Percentiles rank a stretch among this genome's conserved stretches.
These are phyloP conservation scores for Trichoderma koningiopsis DNA, from an alignment of 2,329 filamentous ascomycete species.

Conservation along the genomic window DNA sequence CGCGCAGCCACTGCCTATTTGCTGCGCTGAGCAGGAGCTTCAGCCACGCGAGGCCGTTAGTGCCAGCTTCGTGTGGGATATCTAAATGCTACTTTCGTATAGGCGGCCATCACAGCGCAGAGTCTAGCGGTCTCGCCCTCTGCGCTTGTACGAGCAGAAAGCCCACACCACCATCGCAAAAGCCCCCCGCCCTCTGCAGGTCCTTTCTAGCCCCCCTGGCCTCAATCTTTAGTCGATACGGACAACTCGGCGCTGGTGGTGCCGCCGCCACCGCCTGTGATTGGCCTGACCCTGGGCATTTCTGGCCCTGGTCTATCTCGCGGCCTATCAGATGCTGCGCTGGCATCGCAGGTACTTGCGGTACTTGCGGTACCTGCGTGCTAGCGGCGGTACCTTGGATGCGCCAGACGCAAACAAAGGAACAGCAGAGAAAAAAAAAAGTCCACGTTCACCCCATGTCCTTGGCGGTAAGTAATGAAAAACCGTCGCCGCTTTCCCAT, in stretches of 20 bases:
- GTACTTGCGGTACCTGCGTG: slow-evolving; percentile 11
- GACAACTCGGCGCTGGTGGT: slow-evolving; percentile 23
- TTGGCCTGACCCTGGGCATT: slow-evolving; percentile 14
- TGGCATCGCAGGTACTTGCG: slow-evolving; percentile 3
- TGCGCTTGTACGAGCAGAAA: not conserved
- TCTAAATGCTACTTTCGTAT: not conserved
- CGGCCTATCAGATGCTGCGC: slow-evolving; percentile 14
- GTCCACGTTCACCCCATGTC: slow-evolving; percentile 21
- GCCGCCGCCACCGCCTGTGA: not conserved
- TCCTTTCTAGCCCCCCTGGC: slow-evolving; percentile 9
- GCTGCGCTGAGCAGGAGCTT: not conserved
- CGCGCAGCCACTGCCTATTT: not conserved
- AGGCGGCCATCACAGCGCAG: not conserved
- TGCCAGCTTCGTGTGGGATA: not conserved
- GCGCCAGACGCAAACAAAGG: not conserved
- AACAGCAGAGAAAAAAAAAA: slow-evolving; percentile 15
- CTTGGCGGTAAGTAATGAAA: slow-evolving; percentile 23
- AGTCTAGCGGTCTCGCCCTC: slow-evolving; percentile 1
- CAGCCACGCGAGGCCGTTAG: slow-evolving; percentile 14
- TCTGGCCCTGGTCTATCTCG: slow-evolving; percentile 1
- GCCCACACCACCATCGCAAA: slow-evolving; percentile 16
- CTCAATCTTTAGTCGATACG: slow-evolving; percentile 12
- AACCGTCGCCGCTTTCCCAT: slow-evolving; percentile 27
- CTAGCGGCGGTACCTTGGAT: slow-evolving; percentile 17
- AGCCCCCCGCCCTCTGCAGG: slow-evolving; percentile 2